Base-by-base conservation (phyloP, 2,329 filamentous ascomycete genomes). In the Hypoxylon sp. region DNA sequence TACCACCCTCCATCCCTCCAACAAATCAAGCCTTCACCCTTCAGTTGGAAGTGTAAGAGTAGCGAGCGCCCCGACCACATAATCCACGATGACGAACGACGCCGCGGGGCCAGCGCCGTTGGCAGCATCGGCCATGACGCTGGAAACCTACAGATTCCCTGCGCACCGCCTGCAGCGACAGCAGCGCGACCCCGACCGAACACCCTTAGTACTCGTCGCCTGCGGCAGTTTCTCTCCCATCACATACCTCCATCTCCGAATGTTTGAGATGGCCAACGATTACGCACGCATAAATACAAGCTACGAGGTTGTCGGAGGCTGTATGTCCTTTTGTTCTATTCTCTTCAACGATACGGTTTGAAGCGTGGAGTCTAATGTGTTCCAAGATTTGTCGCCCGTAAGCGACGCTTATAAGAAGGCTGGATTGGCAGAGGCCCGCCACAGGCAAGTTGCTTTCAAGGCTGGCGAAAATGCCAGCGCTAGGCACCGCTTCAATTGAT, bases 231-330 rank as follows among this genome's bases (percentile, higher is more conserved):
- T 93, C 80, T 92, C 89, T 0, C 91, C 91, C 16, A 88, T 91
- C 52, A 92, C 90, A 5, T 91, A 91, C 74, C 84, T 94, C 27
- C 92, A 95, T 76, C 81, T 96, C 68, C 90, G 92, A 76, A 95
- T 96, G 91, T 95, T 96, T 75, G 91, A 93, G 74, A 93, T 96
- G 88, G 92, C 91, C 1, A 87, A 89, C 71, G 92, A 96, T 79
- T 94, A 91, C 79, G 89, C 89, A 71, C 89, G 90, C 69, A 90
- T 91, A 78, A 90, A 88, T 76, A 89, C 88, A 23, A 83, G 91
- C 56, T 97, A 91, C 76, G 94, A 97, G 78, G 88, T 97, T 32
- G 85, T 97, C 46, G 94, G 92, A 67, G 93, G 92, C 55, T 97
- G 71, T 60, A 65, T 65, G 34, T 62, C 14, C 12, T 25, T 2